Evolutionary conservation across 2,329 filamentous ascomycete genomes (phyloP).

Genomic region (Fulvia fulva): DNA sequence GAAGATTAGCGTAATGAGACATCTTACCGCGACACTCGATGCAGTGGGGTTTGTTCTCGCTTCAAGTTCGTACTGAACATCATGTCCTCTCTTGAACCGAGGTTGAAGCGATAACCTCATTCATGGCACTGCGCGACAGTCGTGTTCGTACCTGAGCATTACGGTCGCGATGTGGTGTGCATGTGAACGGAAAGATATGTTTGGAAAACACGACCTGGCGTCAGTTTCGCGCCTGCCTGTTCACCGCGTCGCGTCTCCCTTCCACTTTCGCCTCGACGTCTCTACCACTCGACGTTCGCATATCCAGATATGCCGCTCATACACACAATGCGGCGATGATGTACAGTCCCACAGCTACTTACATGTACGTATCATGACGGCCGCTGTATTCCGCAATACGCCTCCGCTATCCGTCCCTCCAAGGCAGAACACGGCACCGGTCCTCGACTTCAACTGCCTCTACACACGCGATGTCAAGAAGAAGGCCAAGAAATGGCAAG

Average conservation of each 20-base stretch:
- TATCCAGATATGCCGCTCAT: no score
- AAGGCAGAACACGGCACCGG: slow-evolving; percentile 64
- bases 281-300: background rate
- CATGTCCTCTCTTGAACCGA: no score
- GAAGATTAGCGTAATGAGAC: background rate
- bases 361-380: slow-evolving; percentile 26
- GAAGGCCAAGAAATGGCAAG: slow-evolving; percentile 91
- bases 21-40: no score
- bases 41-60: no score
- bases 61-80: no score
- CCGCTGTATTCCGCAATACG: slow-evolving; percentile 33
- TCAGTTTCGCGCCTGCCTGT: background rate
- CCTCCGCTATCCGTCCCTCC: slow-evolving; percentile 41
- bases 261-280: background rate
- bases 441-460: slow-evolving; percentile 79
- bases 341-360: background rate
- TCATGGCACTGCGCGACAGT: no score
- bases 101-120: no score
- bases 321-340: background rate
- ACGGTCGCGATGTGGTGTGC: no score
- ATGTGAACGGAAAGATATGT: no score
- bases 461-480: slow-evolving; percentile 80
- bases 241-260: background rate
- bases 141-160: no score
- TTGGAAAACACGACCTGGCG: no score